Base-by-base conservation (phyloP, 495 filamentous ascomycete species). In the Cercophora samala region DNA sequence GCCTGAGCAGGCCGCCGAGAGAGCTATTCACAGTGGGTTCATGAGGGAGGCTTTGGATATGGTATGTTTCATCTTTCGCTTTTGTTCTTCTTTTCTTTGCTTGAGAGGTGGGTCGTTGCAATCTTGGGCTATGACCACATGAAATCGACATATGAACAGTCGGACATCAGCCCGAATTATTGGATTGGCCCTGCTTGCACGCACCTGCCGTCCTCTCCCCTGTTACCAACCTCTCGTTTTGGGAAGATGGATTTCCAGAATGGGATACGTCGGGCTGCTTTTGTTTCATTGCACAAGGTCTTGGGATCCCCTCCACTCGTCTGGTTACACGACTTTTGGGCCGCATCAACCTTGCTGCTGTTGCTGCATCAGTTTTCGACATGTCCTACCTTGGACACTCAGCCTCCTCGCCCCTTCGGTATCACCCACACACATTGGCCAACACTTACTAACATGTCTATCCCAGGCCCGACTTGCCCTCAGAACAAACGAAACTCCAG, bases 401-500 rank as follows among this genome's bases (percentile, higher is more conserved):
- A 62, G 60, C 60, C 60, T 62, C 60, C 13, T 62, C 32, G 13
- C 32, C 8, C 13, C 18, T 19, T 2, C 19, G n/a, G 25, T 25
- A 18, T 25, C 58, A 24, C 29, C 18, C 6, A 13, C 58, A 24
- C 9, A 8, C 8, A 26, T 18, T 13, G 22, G 1, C 18, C 22
- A 8, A 21, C n/a, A 23, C 19, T 63, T 42, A 23, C 69, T 68
- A 37, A 69, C 68, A 46, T 62, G 58, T 13, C 63, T 24, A 55
- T 29, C 32, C 21, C 58, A 96, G 90, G 93, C 91, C 55, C 86
- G 91, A 69, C 83, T 88, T 63, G 95, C 95, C 18, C 86, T 98
- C n/a, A 70, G 78, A 25, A 89, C 81, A 53, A 89, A 93, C 67
- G 95, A 99, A 80, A 97, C 96, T 2, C 96, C 95, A 5, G 96